A percentile compares a stretch with the other conserved stretches of the same genome.
Evolutionary conservation across 192 early-diverging fungal species (phyloP).

Genomic region (Coemansia sp.): DNA sequence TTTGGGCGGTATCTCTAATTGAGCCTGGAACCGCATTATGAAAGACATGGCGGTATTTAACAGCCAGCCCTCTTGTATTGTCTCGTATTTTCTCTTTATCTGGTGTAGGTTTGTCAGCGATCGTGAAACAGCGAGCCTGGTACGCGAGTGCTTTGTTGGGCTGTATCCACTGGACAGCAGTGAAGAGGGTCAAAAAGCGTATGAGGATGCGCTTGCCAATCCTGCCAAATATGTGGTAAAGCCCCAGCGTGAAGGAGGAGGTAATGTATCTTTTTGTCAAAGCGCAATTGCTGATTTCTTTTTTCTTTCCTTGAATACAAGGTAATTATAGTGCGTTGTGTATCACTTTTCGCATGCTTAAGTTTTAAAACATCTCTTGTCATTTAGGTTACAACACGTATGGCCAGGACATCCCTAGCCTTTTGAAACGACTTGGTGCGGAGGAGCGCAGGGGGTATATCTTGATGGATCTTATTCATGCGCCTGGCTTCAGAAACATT

Average conservation of each 20-base stretch:
- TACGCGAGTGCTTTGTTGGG: conserved; percentile 84
- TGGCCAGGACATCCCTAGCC: conserved; percentile 71
- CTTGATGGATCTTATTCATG: conserved; percentile 91
- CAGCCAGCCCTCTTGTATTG: not conserved
- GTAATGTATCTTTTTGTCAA: too few species aligned
- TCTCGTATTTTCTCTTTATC: conserved; percentile 1
- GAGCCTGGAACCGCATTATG: too few species aligned
- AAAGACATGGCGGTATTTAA: too few species aligned
- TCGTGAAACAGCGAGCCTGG: conserved; percentile 39
- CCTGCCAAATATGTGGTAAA: conserved; percentile 85
- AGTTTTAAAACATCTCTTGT: not conserved
- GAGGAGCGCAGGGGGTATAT: conserved; percentile 84
- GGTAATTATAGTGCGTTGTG: not conserved
- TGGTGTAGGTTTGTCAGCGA: conserved; percentile 51
- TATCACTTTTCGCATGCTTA: not conserved
- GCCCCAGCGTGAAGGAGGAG: conserved; percentile 96
- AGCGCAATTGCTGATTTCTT: not conserved
- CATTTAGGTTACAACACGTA: conserved; percentile 80
- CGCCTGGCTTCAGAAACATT: conserved; percentile 69
- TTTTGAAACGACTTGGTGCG: conserved; percentile 56
- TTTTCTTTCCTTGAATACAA: not conserved
- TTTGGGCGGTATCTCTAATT: too few species aligned
- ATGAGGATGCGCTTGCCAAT: conserved; percentile 60
- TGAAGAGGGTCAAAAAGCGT: conserved; percentile 65
- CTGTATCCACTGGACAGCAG: conserved; percentile 83